Base-by-base conservation (phyloP, 768 basidiomycete genomes). In the Leccinum fibrillosum region DNA sequence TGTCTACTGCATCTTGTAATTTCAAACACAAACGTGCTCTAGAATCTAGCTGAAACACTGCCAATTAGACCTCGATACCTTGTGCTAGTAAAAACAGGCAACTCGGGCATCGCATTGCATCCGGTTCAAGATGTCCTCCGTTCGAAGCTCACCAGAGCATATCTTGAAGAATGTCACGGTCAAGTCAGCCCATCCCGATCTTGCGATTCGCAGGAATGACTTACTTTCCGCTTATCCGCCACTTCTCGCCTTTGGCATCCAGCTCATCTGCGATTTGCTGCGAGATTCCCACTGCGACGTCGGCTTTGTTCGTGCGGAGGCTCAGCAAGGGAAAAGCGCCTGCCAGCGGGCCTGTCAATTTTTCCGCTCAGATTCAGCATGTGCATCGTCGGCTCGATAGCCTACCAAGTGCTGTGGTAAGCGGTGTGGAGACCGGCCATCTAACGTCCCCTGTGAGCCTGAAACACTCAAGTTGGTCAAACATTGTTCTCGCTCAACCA, bases 261-360 rank as follows among this genome's bases (percentile, higher is more conserved):
- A 95, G 74, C 52, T 78, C 75, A 59, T 89, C 86, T 1, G 84
- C 92, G 1, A 85, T 74, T 0, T 86, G 87, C 63, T 84, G 78
- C 17, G 61, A 13, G 44, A 99, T 78, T 0, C 93, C 96, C 25
- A 92, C 92, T 6, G 87, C 89, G 2, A 97, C 94, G 67, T 98
- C 94, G 0, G 96, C 96, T 72, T 99, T 99, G 78, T 89, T 92
- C 1, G 96, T 98, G 17, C 96, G 82, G 58, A 98, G 75, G 66
- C 91, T 92, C 25, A 98, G 74, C 8, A 97, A 69, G 0, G 90
- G 88, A 74, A 96, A 90, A 9, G 86, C 76, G 1, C 90, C 89
- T 0, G 84, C 83, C 10, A 98, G 73, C 2, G 91, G 90, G 5
- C 94, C 92, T 87, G 63, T 53, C 28, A 25, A 66, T 0, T 44